Percentiles rank a stretch among this genome's conserved stretches.
phyloP scores from a whole-genome alignment of 2,329 filamentous ascomycete genomes.

The Kalmusia sp. region DNA sequence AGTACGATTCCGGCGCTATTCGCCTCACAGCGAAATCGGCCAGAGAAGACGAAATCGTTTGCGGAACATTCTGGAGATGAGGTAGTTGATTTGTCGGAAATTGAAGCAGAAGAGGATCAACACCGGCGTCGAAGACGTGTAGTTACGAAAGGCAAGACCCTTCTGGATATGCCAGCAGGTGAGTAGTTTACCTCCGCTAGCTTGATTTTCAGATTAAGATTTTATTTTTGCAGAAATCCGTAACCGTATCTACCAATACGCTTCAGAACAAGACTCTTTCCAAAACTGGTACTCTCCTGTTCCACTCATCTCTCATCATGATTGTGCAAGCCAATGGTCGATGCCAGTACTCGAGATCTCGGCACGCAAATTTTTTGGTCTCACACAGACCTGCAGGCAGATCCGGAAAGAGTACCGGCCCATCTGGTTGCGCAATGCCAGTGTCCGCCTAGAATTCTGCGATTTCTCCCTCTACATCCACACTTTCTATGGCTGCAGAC shows the following conservation, averaged over 20 bases:
- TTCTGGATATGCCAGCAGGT: slow-evolving; percentile 1
- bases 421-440: slow-evolving; percentile 8
- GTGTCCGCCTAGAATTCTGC: not conserved
- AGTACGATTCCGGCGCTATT: too few relatives aligned
- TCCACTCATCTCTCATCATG: not conserved
- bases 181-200: not conserved
- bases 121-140: too few relatives aligned
- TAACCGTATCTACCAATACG: slow-evolving; percentile 22
- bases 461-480: not conserved
- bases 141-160: too few relatives aligned
- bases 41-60: not conserved
- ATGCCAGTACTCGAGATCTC: not conserved
- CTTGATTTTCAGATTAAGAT: not conserved
- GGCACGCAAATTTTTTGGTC: slow-evolving; percentile 4
- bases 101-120: too few relatives aligned
- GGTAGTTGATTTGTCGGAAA: too few relatives aligned
- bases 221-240: slow-evolving; percentile 14
- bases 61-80: too few relatives aligned
- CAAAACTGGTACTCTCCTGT: not conserved
- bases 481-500: not conserved
- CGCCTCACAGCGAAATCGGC: not conserved
- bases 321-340: not conserved
- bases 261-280: slow-evolving; percentile 3
- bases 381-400: slow-evolving; percentile 10
- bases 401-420: slow-evolving; percentile 10